Conservation (phyloP, 2,329 filamentous ascomycete species). For the Sarocladium brachiariae region DNA sequence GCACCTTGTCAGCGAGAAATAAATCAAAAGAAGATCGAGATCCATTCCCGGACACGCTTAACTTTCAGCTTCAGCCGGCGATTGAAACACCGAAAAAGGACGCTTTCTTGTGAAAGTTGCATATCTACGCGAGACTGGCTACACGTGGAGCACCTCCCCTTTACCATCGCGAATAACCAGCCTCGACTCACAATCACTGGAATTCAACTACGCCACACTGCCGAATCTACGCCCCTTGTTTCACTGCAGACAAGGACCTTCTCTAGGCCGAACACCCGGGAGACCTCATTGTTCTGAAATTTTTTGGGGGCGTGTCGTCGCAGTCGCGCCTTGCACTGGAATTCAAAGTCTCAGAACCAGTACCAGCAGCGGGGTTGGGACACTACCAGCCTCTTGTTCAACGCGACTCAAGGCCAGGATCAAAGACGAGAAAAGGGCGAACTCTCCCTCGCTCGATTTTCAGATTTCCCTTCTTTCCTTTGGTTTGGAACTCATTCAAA, state of each 20-base stretch:
- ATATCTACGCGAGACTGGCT: slow-evolving; percentile 5
- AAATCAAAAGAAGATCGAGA: no score
- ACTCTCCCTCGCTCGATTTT: background rate
- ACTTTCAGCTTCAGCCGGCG: background rate
- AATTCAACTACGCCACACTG: slow-evolving; percentile 5
- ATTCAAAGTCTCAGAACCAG: slow-evolving; percentile 16
- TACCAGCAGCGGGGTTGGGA: slow-evolving; percentile 14
- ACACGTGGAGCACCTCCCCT: slow-evolving; percentile 1
- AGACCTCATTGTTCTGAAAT: background rate
- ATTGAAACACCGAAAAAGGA: background rate
- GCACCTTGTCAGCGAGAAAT: no score
- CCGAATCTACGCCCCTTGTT: slow-evolving; percentile 1
- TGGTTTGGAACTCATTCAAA: background rate
- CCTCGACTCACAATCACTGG: background rate
- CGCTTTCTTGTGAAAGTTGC: background rate
- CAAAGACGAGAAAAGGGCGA: slow-evolving; percentile 6
- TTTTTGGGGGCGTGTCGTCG: slow-evolving; percentile 3
- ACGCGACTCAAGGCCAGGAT: background rate
- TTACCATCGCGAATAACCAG: background rate
- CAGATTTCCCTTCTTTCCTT: background rate
- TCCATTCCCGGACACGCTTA: no score
- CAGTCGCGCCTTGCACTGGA: slow-evolving; percentile 16
- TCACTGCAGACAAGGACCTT: slow-evolving; percentile 3
- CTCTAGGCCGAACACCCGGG: background rate
- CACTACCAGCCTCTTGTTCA: slow-evolving; percentile 1